Evolutionary conservation across 192 early-diverging fungal genomes (phyloP), one percentile per base, ranked within the genome.

Genomic region (Entophlyctis helioformis): DNA sequence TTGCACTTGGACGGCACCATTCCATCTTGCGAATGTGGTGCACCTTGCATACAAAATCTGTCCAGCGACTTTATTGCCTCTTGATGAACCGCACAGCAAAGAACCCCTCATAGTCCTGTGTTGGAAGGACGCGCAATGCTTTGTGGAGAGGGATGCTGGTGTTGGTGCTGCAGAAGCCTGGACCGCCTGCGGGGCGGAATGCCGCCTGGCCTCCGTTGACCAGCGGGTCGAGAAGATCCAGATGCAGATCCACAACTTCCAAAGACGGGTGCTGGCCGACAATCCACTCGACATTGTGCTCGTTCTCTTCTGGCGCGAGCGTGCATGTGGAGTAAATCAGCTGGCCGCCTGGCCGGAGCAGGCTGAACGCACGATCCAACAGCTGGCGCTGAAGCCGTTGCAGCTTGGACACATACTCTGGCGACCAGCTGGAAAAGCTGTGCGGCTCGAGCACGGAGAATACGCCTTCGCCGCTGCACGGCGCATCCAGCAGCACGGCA

Each of bases 311-410:
- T 1, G 85, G 74, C 0, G 74, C 80, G 3, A 94, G 81, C 6
- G 91, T 91, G 67, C 91, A 94, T 8, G 91, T 94, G 19, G 91
- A 94, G 56, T 94, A 94, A 13, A 89, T 85, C 54, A 94, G 74
- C 51, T 80, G 82, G 2, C 89, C 91, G 39, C 86, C 89, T 8
- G 87, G 87, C 23, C 75, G 60, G 21, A 86, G 87, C 32, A 81
- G 72, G 13, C 85, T 82, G 58, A 87, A 81, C 16, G 78, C 83
- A 21, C 85, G 83, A 53, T 87, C 84, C 53, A 94, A 84, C 85
- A 18, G 76, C 64, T 25, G 88, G 52, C 18, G 85, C 60, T 22
- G 91, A 66, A 60, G 88, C 71, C 51, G 88, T 85, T 56, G 85
- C 85, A 47, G 87, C 69, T 47, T 76, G 77, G 18, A 80, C 74